These are phyloP conservation scores for Papiliotrema nemorosa DNA, from an alignment of 1,284 basidiomycete species.

Conservation along the genomic window DNA sequence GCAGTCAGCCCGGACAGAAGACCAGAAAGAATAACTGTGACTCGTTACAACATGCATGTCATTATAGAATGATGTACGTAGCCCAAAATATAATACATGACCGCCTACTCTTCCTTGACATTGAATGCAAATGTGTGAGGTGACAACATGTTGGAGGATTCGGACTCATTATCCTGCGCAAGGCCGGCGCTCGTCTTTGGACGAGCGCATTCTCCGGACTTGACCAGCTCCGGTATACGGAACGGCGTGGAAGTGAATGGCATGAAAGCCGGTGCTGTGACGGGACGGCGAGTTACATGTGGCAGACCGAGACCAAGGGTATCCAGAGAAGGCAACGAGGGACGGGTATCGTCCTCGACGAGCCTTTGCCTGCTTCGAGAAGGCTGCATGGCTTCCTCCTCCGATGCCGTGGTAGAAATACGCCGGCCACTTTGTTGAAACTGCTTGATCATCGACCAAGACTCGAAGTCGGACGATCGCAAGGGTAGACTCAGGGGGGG, in stretches of 20 bases:
- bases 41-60: too few species aligned
- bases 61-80: too few species aligned
- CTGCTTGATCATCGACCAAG: conserved; percentile 13
- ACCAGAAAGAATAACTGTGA: too few species aligned
- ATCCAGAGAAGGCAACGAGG: conserved; percentile 33
- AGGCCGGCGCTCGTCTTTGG: not conserved
- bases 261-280: conserved; percentile 5
- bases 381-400: conserved; percentile 39
- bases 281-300: conserved; percentile 4
- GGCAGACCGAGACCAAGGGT: conserved; percentile 35
- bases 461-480: conserved; percentile 11
- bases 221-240: not conserved
- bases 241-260: not conserved
- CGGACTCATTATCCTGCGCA: not conserved
- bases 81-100: not conserved
- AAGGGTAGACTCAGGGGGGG: not conserved
- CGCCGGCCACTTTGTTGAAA: conserved; percentile 27
- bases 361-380: conserved; percentile 20
- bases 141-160: not conserved
- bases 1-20: too few species aligned
- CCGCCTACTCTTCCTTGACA: not conserved
- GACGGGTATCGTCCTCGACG: not conserved
- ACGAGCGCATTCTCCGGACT: not conserved
- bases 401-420: conserved; percentile 37
- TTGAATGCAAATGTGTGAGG: not conserved